Evolutionary conservation across 805 yeast genomes (phyloP).

Genomic region (Zygoascus bituminiphila): DNA sequence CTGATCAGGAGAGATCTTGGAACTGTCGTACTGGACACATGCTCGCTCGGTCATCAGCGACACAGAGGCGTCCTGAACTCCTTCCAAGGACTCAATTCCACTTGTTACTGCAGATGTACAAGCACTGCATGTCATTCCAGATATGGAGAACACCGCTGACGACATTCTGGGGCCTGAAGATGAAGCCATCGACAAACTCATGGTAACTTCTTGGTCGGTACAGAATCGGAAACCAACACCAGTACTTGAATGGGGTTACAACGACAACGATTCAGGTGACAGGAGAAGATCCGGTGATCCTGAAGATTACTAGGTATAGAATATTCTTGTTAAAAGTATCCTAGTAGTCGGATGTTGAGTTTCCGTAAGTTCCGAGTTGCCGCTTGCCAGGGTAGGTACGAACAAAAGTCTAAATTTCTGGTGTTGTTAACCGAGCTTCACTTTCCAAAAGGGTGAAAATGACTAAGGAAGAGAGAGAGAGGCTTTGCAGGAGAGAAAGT

Average conservation of each 20-base stretch:
- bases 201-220: no score
- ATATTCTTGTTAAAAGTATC: no score
- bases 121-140: constrained; percentile 91
- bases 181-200: neutral
- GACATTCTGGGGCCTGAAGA: neutral
- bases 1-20: constrained; percentile 27
- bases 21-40: constrained; percentile 39
- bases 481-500: no score
- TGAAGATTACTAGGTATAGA: no score
- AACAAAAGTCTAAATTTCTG: neutral
- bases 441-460: neutral
- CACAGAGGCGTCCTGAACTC: constrained; percentile 50
- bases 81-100: constrained; percentile 41
- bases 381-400: neutral
- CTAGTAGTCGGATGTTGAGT: no score
- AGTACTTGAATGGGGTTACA: neutral
- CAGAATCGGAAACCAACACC: neutral
- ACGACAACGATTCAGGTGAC: no score
- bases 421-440: neutral
- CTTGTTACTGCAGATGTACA: constrained; percentile 63
- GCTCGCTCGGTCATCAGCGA: constrained; percentile 76
- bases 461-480: no score
- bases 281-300: no score
- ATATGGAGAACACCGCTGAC: constrained; percentile 23
- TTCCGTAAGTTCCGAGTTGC: no score